Evolutionary conservation across 345 rosid genomes (phyloP).

Genomic region (Anastatica hierochuntica): DNA sequence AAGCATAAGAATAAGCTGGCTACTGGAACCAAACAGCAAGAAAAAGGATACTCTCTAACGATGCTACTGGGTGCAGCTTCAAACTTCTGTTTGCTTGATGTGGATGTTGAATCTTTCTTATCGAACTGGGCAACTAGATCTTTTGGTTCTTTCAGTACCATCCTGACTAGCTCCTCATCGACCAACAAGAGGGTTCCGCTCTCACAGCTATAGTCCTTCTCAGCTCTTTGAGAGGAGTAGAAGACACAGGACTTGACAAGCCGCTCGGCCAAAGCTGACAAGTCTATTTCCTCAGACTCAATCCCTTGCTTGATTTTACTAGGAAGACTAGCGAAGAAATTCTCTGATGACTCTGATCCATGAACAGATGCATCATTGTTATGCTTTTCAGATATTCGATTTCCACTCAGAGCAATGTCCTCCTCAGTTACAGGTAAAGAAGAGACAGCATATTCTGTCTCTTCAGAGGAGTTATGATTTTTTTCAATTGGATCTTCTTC

Average conservation of each 20-base stretch:
- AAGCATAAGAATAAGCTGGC: constrained; percentile 7
- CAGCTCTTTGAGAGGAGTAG: constrained; percentile 50
- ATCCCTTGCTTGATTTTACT: constrained; percentile 61
- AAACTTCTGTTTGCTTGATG: constrained; percentile 25
- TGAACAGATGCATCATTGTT: constrained; percentile 37
- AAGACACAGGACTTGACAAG: constrained; percentile 55
- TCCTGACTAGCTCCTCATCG: constrained; percentile 40
- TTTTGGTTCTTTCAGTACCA: constrained; percentile 67
- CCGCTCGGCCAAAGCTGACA: constrained; percentile 68
- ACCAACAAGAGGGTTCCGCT: constrained; percentile 31
- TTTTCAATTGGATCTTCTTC: constrained; percentile 31
- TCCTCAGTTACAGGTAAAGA: constrained; percentile 48
- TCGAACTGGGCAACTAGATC: constrained; percentile 42
- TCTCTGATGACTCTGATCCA: constrained; percentile 41
- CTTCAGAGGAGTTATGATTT: constrained; percentile 30
- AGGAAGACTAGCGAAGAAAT: constrained; percentile 48
- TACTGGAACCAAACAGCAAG: background rate
- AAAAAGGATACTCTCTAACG: constrained; percentile 79
- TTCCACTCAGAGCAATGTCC: constrained; percentile 50
- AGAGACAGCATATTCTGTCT: constrained; percentile 39
- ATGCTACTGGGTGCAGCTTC: constrained; percentile 31
- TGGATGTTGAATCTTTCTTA: constrained; percentile 27
- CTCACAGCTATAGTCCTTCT: constrained; percentile 28
- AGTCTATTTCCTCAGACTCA: constrained; percentile 62
- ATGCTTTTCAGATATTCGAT: constrained; percentile 34